These are phyloP conservation scores for Melaleuca quinquenervia DNA, from an alignment of 345 rosid species.

Conservation along the genomic window DNA sequence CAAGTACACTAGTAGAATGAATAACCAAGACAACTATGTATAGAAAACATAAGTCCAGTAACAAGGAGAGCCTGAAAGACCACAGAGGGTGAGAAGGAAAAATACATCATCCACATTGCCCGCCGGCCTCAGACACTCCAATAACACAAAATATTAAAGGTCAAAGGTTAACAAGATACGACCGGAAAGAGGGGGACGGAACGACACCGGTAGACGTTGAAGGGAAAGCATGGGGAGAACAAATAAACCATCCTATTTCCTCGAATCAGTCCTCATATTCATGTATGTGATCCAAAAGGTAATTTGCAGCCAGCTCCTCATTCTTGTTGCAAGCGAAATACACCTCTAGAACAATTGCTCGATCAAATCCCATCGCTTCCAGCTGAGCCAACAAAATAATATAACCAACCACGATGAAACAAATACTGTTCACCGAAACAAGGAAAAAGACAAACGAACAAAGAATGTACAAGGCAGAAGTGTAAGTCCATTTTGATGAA, in stretches of 20 bases:
- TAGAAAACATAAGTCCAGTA: neutral
- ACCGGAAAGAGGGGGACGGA: neutral
- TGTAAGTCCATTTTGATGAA: neutral
- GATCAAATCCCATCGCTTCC: slow-evolving; percentile 91
- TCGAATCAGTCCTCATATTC: slow-evolving; percentile 64
- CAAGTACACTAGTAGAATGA: neutral
- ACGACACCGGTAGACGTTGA: neutral
- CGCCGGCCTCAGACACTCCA: neutral
- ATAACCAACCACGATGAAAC: neutral
- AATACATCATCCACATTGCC: neutral
- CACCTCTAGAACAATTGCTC: slow-evolving; percentile 71
- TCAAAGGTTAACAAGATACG: neutral
- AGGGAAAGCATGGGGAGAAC: neutral
- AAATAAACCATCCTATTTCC: neutral
- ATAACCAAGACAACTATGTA: neutral
- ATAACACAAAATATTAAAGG: neutral
- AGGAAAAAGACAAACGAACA: neutral
- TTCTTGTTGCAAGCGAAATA: slow-evolving; percentile 95
- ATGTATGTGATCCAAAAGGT: slow-evolving; percentile 86
- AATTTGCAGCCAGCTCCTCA: slow-evolving; percentile 95
- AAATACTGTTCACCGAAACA: no score
- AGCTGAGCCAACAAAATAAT: slow-evolving; percentile 27
- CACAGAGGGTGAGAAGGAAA: neutral
- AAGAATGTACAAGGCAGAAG: neutral
- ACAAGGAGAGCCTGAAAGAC: neutral